A percentile compares a stretch with the other conserved stretches of the same genome.
phyloP scores from a whole-genome alignment of 495 filamentous ascomycete genomes.

The Neurospora sp. region DNA sequence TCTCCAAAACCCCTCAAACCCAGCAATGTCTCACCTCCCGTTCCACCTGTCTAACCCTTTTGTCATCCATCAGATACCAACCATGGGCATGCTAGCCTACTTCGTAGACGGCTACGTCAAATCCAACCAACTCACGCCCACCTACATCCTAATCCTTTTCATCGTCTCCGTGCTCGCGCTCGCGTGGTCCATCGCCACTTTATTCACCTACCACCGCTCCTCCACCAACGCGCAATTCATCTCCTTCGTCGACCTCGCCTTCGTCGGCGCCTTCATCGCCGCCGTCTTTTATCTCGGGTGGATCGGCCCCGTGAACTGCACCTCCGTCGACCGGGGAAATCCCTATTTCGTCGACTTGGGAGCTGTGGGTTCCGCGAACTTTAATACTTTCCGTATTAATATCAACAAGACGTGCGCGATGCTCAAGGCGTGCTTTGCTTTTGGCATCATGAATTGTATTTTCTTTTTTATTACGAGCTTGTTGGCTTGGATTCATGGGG shows the following conservation, averaged over 20 bases:
- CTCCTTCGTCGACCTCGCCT: conserved; percentile 63
- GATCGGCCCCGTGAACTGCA: conserved; percentile 58
- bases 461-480: conserved; percentile 70
- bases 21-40: not conserved
- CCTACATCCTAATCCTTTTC: conserved; percentile 80
- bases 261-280: conserved; percentile 77
- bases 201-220: conserved; percentile 70
- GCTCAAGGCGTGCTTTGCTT: conserved; percentile 78
- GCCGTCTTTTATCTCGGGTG: conserved; percentile 65
- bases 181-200: conserved; percentile 71
- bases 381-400: conserved; percentile 35
- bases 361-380: conserved; percentile 40
- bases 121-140: conserved; percentile 62
- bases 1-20: too few species aligned
- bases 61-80: conserved; percentile 50
- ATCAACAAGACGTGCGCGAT: conserved; percentile 73
- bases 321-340: conserved; percentile 33
- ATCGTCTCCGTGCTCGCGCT: conserved; percentile 73
- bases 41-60: conserved; percentile 3
- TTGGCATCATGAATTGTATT: conserved; percentile 78
- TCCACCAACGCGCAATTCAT: conserved; percentile 66
- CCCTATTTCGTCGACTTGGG: conserved; percentile 49
- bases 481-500: conserved; percentile 49
- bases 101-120: conserved; percentile 69
- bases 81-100: conserved; percentile 78